Evolutionary conservation across 805 yeast genomes (phyloP), one percentile per base, ranked within the genome.

Genomic region (Wickerhamiella sergipiensis): DNA sequence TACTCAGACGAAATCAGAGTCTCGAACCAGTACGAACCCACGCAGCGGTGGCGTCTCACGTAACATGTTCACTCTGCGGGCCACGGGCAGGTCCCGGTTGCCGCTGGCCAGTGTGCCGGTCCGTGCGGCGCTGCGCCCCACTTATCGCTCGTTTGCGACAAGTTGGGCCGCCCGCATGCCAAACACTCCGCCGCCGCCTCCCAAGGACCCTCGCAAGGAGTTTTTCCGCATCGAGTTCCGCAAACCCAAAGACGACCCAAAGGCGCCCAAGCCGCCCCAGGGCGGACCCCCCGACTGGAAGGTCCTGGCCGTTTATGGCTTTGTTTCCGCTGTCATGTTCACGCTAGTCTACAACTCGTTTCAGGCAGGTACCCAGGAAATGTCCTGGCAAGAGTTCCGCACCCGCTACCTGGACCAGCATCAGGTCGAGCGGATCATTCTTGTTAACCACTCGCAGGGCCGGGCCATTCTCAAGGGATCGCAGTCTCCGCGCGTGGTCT

Each of bases 381-480:
- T 90, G 53, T 80, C 96, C 2, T 92, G 88, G 83, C 97, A 92
- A 69, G 95, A 90, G 62, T 90, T 92, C 70, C 76, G 86, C 43
- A 71, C 81, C 5, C 73, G 80, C 46, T 81, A 81, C 60, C 72
- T 92, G 53, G 85, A 83, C 55, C 84, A 80, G 59, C 88, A 88
- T 5, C 73, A 79, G 43, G 99, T 92, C 13, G 74, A 79, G 46
- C 78, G 76, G 56, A 71, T 92, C 49, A 67, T 79, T 18, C 89
- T 92, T 7, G 79, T 86, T 29, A 90, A 92, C 69, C 83, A 83
- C 59, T 71, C 78, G 12, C 74, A 75, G 46, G 98, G 87, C 7
- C 76, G 81, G 50, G 84, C 90, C 2, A 80, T 78, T 18, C 69
- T 86, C 52, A 58, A 57, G 43, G 50, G 55, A 31, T 79, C 76